Base-by-base conservation (phyloP, 352 stramenopile genomes). In the Phytophthora litchii region DNA sequence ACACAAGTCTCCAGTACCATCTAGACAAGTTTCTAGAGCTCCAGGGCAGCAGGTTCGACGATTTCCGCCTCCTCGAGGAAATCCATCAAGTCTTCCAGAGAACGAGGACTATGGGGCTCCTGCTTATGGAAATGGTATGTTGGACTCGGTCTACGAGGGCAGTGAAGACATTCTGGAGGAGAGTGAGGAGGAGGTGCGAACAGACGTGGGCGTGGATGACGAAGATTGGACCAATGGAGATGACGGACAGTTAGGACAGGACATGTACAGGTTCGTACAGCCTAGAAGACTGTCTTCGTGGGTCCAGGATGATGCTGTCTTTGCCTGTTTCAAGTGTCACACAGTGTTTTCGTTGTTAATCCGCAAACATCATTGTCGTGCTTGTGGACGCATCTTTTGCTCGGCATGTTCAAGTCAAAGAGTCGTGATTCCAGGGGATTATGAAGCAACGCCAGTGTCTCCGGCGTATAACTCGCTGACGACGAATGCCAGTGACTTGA, bases 241-340 rank as follows among this genome's bases (percentile, higher is more conserved):
- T 40, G 70, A 78, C 25, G 76, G 66, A 21, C 68, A 81, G 25
- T 37, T 78, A 12, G 76, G 74, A 20, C 66, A 85, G 52, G 85
- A 94, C 59, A 80, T 94, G 51, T 94, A 92, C 65, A 66, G 85
- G 17, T 94, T 94, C 38, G 85, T 94, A 38, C 85, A 94, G 74
- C 85, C 85, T 1, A 54, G 85, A 1, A 63, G 85, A 8, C 64
- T 94, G 14, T 92, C 83, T 3, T 92, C 82, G 11, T 94, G 85
- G 85, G 85, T 94, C 6, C 85, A 94, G 54, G 85, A 94, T 50
- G 85, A 94, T 53, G 85, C 85, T 0, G 85, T 94, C 1, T 91
- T 90, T 55, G 85, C 85, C 4, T 94, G 85, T 52, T 94, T 94
- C 70, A 92, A 91, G 67, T 94, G 85, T 58, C 83, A 92, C 65